These are phyloP conservation scores for Leccinum broughii DNA, from an alignment of 768 basidiomycete species.

Conservation along the genomic window DNA sequence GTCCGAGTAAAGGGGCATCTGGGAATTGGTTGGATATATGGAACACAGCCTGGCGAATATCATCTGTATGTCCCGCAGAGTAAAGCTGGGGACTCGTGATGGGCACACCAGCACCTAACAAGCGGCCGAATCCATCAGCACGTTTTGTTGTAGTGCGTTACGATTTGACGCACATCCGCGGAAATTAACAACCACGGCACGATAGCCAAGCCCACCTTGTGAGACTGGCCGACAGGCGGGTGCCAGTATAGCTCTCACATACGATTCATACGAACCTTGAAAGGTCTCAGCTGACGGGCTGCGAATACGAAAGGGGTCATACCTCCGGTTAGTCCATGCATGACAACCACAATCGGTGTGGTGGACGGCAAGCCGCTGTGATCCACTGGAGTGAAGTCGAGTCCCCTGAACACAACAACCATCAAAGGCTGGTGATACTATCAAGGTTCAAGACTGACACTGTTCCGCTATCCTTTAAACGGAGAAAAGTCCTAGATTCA, in stretches of 20 bases:
- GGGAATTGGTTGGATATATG: conserved; percentile 76
- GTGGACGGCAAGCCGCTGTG: conserved; percentile 19
- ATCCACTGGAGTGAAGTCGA: conserved; percentile 35
- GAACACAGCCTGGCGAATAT: conserved; percentile 78
- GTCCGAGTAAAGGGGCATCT: conserved; percentile 75
- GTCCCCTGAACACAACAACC: conserved; percentile 24
- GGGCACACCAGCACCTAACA: conserved; percentile 78
- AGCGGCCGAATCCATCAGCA: conserved; percentile 14
- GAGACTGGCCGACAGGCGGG: conserved; percentile 68
- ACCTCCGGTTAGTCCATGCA: conserved; percentile 37
- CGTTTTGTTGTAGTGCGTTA: conserved; percentile 8
- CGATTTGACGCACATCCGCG: conserved; percentile 71
- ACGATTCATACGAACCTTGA: conserved; percentile 85
- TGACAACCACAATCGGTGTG: conserved; percentile 34
- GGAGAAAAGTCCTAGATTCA: conserved; percentile 26
- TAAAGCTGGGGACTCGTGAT: conserved; percentile 83
- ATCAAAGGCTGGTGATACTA: neutral
- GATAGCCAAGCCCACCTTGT: conserved; percentile 86
- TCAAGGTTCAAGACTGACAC: conserved; percentile 24
- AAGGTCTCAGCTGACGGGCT: conserved; percentile 7
- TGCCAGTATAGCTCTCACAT: conserved; percentile 79
- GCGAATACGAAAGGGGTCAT: conserved; percentile 1
- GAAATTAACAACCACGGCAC: conserved; percentile 90
- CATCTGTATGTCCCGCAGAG: conserved; percentile 88
- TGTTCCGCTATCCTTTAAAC: conserved; percentile 34